Percentiles rank a stretch among this genome's conserved stretches.
phyloP scores from a whole-genome alignment of 2,329 filamentous ascomycete genomes.

The Colletotrichum eleusines region DNA sequence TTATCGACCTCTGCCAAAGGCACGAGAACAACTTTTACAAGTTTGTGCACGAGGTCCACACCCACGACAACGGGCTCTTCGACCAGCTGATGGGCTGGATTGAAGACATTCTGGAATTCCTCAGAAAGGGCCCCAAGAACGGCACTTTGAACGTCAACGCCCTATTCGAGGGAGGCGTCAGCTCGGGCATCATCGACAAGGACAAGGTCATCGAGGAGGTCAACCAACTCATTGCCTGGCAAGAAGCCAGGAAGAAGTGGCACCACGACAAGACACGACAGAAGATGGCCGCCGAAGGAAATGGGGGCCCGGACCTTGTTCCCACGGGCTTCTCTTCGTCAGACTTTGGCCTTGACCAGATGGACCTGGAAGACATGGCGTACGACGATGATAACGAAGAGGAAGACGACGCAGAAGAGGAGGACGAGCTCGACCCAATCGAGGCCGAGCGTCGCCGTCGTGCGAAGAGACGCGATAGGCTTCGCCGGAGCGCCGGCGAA shows the following conservation, averaged over 20 bases:
- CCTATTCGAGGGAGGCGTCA: conserved; percentile 84
- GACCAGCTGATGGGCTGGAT: conserved; percentile 98
- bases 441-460: conserved; percentile 85
- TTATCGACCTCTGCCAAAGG: conserved; percentile 94
- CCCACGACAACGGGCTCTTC: conserved; percentile 96
- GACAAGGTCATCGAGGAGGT: conserved; percentile 82
- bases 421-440: conserved; percentile 88
- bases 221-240: conserved; percentile 89
- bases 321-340: conserved; percentile 78
- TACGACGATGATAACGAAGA: conserved; percentile 79
- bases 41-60: conserved; percentile 97
- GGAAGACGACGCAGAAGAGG: conserved; percentile 75
- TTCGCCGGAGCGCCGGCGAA: conserved; percentile 85
- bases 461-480: conserved; percentile 80
- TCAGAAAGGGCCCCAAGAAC: conserved; percentile 86
- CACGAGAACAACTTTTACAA: conserved; percentile 99
- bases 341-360: conserved; percentile 91
- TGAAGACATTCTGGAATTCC: conserved; percentile 92
- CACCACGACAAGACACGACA: conserved; percentile 97
- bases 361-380: conserved; percentile 87
- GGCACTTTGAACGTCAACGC: conserved; percentile 95
- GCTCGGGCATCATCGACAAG: conserved; percentile 76
- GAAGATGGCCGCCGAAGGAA: conserved; percentile 94
- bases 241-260: conserved; percentile 96
- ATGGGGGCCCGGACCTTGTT: conserved; percentile 59